Evolutionary conservation across 1,284 basidiomycete genomes (phyloP).

Genomic region (Austroboletus niveus): DNA sequence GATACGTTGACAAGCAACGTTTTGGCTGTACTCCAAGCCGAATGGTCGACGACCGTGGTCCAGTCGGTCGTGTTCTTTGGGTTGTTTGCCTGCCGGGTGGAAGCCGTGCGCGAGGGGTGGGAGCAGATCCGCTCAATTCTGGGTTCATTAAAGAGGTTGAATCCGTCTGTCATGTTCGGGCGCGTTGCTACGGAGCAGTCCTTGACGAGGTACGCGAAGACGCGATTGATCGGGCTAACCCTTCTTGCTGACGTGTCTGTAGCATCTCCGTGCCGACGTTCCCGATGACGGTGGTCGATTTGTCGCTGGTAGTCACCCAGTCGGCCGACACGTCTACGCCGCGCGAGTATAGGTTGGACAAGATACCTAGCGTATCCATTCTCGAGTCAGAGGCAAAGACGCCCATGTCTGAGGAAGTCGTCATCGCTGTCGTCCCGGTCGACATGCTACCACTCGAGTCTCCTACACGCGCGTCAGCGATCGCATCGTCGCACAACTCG

Average conservation of each 20-base stretch:
- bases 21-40: conserved; percentile 32
- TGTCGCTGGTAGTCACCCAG: conserved; percentile 11
- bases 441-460: conserved; percentile 31
- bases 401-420: not conserved
- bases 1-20: conserved; percentile 14
- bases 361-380: not conserved
- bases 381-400: conserved; percentile 1
- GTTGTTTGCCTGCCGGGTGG: conserved; percentile 35
- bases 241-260: conserved; percentile 5
- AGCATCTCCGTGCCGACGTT: conserved; percentile 17
- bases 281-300: conserved; percentile 27
- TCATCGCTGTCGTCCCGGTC: conserved; percentile 9
- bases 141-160: not conserved
- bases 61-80: conserved; percentile 40
- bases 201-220: conserved; percentile 9
- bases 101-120: conserved; percentile 11
- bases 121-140: conserved; percentile 3
- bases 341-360: conserved; percentile 2
- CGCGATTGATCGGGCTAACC: not conserved
- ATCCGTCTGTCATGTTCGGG: not conserved
- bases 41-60: conserved; percentile 41
- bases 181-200: not conserved
- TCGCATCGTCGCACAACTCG: conserved; percentile 31
- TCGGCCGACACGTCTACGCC: conserved; percentile 11
- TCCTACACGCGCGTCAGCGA: conserved; percentile 31